Evolutionary conservation across 192 early-diverging fungal species (phyloP), one percentile per base, ranked within the genome.

Genomic region (Backusella circina): DNA sequence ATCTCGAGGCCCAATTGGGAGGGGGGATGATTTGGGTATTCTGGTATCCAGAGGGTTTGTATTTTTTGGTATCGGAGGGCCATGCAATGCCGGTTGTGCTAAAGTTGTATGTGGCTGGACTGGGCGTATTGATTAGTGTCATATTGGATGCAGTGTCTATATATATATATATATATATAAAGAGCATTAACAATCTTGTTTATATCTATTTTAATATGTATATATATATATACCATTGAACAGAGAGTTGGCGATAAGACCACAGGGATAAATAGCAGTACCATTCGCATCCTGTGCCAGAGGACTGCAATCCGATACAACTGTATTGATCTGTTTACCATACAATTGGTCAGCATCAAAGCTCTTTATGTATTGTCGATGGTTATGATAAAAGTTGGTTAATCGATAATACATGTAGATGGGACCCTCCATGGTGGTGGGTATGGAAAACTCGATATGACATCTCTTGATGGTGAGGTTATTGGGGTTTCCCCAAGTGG

Each of bases 311-410:
- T 71, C 79, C 2, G 84, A 80, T 5, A 75, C 39, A 21, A 80
- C 66, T 18, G 73, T 44, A 1, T 54, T n/a, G 8, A 70, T 41
- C 38, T 30, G 39, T 37, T 86, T 84, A 33, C 94, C 94, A 50
- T 83, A 79, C 18, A 96, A 86, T 80, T 97, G 95, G 61, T 89
- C 83, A 16, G 89, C 82, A 75, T 95, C 91, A 76, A 89, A 94
- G 71, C 87, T 91, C 74, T 94, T 93, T 26, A 96, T 90, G 75
- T 97, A 97, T 65, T 89, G 88, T 6, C 96, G 87, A 72, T 96
- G 94, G 86, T 97, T 97, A 83, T 97, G 96, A 82, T 95, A 97
- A 80, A 99, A 99, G 86, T 96, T 95, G 5, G 96, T 97, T 75
- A 99, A 84, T 65, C 94, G 85, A 78, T 98, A 98, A 81, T 99